Evolutionary conservation across 2,329 filamentous ascomycete genomes (phyloP), one percentile per base, ranked within the genome.

Genomic region (Pseudogymnoascus destructans): DNA sequence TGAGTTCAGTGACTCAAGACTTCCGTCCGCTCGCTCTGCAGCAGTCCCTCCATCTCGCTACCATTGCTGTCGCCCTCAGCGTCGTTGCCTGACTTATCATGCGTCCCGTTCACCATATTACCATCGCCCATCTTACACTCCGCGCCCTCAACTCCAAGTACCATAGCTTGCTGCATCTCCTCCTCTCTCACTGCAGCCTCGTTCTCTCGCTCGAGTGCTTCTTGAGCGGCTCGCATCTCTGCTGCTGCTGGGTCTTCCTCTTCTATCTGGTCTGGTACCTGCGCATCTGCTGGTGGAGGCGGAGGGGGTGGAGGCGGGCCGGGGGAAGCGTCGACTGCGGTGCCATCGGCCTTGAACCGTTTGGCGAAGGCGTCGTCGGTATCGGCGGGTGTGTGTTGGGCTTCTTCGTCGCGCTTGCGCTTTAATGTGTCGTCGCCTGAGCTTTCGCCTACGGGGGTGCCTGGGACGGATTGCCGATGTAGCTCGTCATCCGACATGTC

Each of bases 401-500:
- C 66, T n/a, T 73, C 73, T 4, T 75, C 74, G 8, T 75, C 73
- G 54, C 84, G 78, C 69, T 89, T 89, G 8, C 86, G 79, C 69
- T 89, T 89, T 55, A 79, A 73, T 60, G 63, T 13, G 52, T 63
- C 55, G 64, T 64, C 55, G 30, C 33, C 61, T 60, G 60, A 55
- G 19, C 63, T 59, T 1, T 55, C 58, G 10, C 58, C 59, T 23
- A 79, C 77, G 23, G 74, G 69, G 58, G 77, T 77, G 36, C 70
- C 72, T 3, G 77, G 75, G 2, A 72, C 71, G 9, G 75, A 75
- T 19, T 66, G 71, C 21, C 63, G 63, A 19, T 72, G 70, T n/a
- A 73, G 71, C 58, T 75, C 72, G 38, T 74, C 71, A 56, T 75
- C 74, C 11, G 71, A 73, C 67, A 64, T 56, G 9, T 64, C 60